Evolutionary conservation across 495 filamentous ascomycete genomes (phyloP).

Genomic region (Acidiella bohemica): DNA sequence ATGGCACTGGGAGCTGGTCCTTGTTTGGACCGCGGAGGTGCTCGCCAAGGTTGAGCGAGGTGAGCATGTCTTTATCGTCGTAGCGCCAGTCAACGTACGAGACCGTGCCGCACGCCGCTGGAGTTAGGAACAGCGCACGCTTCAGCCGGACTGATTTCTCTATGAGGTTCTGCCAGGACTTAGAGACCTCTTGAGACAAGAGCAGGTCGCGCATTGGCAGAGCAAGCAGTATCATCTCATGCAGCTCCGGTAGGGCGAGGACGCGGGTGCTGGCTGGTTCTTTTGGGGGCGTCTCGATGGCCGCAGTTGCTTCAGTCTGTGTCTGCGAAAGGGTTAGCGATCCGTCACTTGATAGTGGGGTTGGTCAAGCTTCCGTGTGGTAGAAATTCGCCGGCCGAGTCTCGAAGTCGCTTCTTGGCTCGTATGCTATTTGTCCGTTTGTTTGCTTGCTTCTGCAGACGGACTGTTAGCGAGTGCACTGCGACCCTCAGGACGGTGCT

Average conservation of each 20-base stretch:
- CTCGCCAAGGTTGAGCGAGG: not conserved
- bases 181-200: not conserved
- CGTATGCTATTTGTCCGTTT: not conserved
- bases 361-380: too few species aligned
- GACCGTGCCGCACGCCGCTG: not conserved
- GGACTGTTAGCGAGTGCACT: too few species aligned
- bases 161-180: not conserved
- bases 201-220: not conserved
- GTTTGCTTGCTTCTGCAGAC: too few species aligned
- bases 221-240: not conserved
- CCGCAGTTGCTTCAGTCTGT: too few species aligned
- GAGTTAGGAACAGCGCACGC: not conserved
- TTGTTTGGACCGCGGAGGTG: not conserved
- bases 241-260: not conserved
- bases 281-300: not conserved
- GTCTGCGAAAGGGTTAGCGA: too few species aligned
- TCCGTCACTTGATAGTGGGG: too few species aligned
- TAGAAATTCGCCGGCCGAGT: not conserved
- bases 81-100: slow-evolving; percentile 1
- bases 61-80: not conserved
- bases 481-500: too few species aligned
- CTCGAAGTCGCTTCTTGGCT: not conserved
- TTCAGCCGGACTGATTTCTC: not conserved
- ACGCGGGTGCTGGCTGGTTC: not conserved
- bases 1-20: not conserved